Percentiles rank a stretch among this genome's conserved stretches.
Evolutionary conservation across 306 rosid species (phyloP).

Genomic region (Malus domestica): ASM211411v1 NC_041801.1:36902501-36903000

Average conservation of each 20-base stretch:
- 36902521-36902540: background rate
- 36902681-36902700: background rate
- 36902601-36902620: background rate
- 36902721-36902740: background rate
- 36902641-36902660: background rate
- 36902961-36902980: background rate
- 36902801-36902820: background rate
- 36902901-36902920: background rate
- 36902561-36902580: background rate
- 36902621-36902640: background rate
- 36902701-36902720: background rate
- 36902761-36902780: background rate
- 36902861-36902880: background rate
- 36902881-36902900: background rate
- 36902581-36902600: background rate
- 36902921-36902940: background rate
- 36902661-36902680: background rate
- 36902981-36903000: background rate
- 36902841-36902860: background rate
- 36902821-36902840: background rate
- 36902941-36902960: background rate
- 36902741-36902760: too few relatives aligned
- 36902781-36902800: background rate
- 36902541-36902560: background rate
- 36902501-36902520: background rate